Evolutionary conservation across 2,329 filamentous ascomycete genomes (phyloP), one percentile per base, ranked within the genome.

Genomic region (Alternaria sp.): DNA sequence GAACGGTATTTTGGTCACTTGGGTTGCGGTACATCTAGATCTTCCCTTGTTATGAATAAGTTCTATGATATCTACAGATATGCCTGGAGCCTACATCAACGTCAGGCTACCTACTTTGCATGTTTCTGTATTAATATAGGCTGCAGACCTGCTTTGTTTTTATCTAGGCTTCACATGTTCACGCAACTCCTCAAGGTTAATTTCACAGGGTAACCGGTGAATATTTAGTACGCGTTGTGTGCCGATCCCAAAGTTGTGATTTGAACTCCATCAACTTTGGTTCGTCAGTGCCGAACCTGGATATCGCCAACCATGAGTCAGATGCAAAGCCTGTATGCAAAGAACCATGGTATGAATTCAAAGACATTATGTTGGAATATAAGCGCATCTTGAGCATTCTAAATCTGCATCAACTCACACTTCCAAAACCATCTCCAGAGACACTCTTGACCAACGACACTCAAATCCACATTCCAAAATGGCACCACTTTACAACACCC

Each of bases 401-500:
- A 5, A 12, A n/a, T 21, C 13, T 21, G 6, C 28, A 15, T 21
- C n/a, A 30, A n/a, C 30, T 23, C 10, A 2, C 5, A 40, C 21
- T 15, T 3, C 15, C 6, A 15, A 19, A 40, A 12, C 11, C n/a
- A 6, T 1, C 15, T 12, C 17, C 2, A 52, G 3, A n/a, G 13
- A 40, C 5, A 36, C 0, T 25, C 32, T 19, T 25, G 15, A 1
- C 2, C 13, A 21, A 23, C 28, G 3, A 51, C 28, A 15, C 8
- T n/a, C 28, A 12, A 15, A 19, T 23, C 51, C 25, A 43, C 9
- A 6, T 12, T 11, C 2, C 21, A 21, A 28, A 19, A 54, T 54
- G 52, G 32, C 32, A 19, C 23, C 52, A 15, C 52, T 54, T n/a
- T 54, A 44, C 36, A 25, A 25, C 21, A 54, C 52, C 10, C 52